Percentiles rank a stretch among this genome's conserved stretches.
Evolutionary conservation across 495 filamentous ascomycete species (phyloP).

Genomic region (Bryoglossum gracile): DNA sequence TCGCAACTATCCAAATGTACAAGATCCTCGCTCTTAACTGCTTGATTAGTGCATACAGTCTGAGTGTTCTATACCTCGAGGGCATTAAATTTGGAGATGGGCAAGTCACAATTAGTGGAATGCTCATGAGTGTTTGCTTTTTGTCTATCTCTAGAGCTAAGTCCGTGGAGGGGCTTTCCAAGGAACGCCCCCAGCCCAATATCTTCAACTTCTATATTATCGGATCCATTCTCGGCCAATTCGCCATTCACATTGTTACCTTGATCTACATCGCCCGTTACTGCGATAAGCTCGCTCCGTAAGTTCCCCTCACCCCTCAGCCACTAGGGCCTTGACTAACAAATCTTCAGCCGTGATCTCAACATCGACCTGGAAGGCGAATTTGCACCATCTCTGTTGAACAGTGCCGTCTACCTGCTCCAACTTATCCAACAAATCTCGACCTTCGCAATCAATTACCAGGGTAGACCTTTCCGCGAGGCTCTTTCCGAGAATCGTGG

Average conservation of each 20-base stretch:
- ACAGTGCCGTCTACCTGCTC: constrained; percentile 94
- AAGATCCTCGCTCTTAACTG: constrained; percentile 99
- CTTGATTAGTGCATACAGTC: constrained; percentile 94
- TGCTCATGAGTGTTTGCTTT: constrained; percentile 99
- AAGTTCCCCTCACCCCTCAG: constrained; percentile 31
- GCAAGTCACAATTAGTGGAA: constrained; percentile 96
- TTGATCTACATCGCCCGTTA: constrained; percentile 90
- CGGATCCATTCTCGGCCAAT: constrained; percentile 93
- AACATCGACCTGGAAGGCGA: constrained; percentile 90
- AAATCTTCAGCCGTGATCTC: constrained; percentile 49
- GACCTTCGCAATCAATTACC: constrained; percentile 99
- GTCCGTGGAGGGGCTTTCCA: constrained; percentile 89
- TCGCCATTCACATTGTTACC: constrained; percentile 90
- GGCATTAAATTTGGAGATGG: constrained; percentile 99
- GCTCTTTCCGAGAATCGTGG: constrained; percentile 84
- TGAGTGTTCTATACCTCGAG: constrained; percentile 93
- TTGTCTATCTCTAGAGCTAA: constrained; percentile 91
- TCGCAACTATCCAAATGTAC: constrained; percentile 99
- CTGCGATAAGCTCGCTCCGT: constrained; percentile 77
- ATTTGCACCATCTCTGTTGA: constrained; percentile 88
- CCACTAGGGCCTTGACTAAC: constrained; percentile 24
- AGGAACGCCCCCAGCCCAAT: constrained; percentile 95
- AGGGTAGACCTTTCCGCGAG: constrained; percentile 96
- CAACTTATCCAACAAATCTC: constrained; percentile 99
- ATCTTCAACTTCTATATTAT: constrained; percentile 99